Evolutionary conservation across 2,329 filamentous ascomycete genomes (phyloP), one percentile per base, ranked within the genome.

Genomic region (Chaetothyriales sp.): DNA sequence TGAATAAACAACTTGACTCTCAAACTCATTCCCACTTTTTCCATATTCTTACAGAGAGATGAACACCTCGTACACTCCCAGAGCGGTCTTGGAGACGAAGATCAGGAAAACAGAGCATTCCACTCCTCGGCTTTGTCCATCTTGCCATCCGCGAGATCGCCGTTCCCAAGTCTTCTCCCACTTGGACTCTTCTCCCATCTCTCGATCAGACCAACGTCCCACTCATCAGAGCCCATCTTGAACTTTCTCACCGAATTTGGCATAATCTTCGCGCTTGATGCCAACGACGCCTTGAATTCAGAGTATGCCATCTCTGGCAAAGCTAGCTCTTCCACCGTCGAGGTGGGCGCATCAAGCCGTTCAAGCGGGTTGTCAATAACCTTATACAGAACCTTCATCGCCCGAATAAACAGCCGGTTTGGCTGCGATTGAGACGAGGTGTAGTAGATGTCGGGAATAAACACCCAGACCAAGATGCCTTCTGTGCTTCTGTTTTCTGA

Each of bases 361-460:
- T 54, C 57, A 19, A 64, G 63, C 5, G 64, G 62, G 50, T 70
- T 59, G 1, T 51, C 45, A 2, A 64, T 51, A 2, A 57, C 47
- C 55, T 74, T 68, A 60, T 73, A 80, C 51, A 81, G 72, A 18
- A 80, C 65, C 57, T 80, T 81, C 65, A 77, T 70, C 1, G 75
- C 75, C n/a, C 74, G 70, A 46, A 66, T 65, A 2, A 63, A 59
- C 44, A 70, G 65, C 7, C 53, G 56, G 3, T 53, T 54, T 39
- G 32, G 15, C 3, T 12, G n/a, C 8, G 18, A 20, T 20, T 26
- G 43, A 18, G 71, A 72, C 8, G 69, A 74, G 1, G 78, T 78
- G 55, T 79, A 76, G 48, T 70, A 70, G 43, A 81, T 67, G 52
- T 79, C 73, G 0, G 77, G 75, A 6, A 78, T 78, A 63, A 81